phyloP scores from a whole-genome alignment of 495 filamentous ascomycete genomes.

The Astrothelium macrocarpum region DNA sequence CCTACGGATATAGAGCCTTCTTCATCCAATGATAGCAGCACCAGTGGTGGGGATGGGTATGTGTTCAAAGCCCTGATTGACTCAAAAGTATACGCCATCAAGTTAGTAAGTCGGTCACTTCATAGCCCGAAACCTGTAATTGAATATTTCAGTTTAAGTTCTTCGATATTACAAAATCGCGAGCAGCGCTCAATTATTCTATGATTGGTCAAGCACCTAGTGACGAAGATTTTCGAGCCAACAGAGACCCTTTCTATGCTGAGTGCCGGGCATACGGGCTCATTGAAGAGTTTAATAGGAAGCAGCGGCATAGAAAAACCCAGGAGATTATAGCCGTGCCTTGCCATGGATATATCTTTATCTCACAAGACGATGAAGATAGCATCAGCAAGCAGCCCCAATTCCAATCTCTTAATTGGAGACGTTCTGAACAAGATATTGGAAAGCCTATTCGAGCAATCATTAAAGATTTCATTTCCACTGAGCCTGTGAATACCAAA shows the following conservation, averaged over 20 bases:
- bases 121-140: background rate
- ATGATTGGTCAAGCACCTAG: background rate
- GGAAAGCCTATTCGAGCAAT: slow-evolving; percentile 1
- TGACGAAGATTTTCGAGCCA: background rate
- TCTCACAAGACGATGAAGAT: background rate
- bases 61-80: background rate
- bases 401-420: background rate
- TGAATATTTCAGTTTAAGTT: background rate
- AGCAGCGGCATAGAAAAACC: background rate
- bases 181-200: background rate
- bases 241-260: background rate
- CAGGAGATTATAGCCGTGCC: background rate
- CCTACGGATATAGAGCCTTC: background rate
- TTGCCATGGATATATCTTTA: background rate
- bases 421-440: background rate
- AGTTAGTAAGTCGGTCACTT: background rate
- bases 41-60: background rate
- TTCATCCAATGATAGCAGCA: background rate
- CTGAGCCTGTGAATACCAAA: background rate
- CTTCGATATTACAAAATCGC: background rate
- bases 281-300: background rate
- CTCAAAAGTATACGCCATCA: background rate
- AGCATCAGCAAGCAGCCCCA: background rate
- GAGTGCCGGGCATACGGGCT: background rate
- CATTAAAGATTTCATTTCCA: background rate